Evolutionary conservation across 768 basidiomycete species (phyloP).

Genomic region (Boletus patriciae): DNA sequence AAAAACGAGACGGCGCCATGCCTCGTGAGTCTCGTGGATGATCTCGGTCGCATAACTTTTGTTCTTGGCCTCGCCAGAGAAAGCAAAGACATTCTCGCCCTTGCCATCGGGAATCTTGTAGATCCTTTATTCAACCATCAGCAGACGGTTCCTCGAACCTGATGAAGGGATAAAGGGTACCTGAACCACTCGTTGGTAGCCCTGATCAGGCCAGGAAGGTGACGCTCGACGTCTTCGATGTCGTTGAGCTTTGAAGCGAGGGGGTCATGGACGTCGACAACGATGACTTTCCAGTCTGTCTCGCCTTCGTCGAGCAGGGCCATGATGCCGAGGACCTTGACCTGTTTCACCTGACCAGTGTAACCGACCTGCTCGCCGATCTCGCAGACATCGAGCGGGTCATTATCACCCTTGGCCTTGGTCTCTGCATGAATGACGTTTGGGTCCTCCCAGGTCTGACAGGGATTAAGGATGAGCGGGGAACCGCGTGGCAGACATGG

Average conservation of each 20-base stretch:
- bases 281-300: slow-evolving; percentile 99
- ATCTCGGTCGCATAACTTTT: slow-evolving; percentile 99
- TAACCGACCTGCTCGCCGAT: slow-evolving; percentile 99
- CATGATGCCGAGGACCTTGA: slow-evolving; percentile 99
- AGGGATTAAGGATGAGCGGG: neutral
- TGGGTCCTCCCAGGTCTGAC: slow-evolving; percentile 98
- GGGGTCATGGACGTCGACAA: slow-evolving; percentile 94
- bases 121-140: slow-evolving; percentile 51
- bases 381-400: slow-evolving; percentile 99
- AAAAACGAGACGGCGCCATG: slow-evolving; percentile 90
- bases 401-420: slow-evolving; percentile 98
- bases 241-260: slow-evolving; percentile 97
- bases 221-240: slow-evolving; percentile 97
- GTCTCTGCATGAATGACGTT: slow-evolving; percentile 85
- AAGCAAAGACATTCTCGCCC: slow-evolving; percentile 97
- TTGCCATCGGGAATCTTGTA: slow-evolving; percentile 97
- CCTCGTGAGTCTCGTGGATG: slow-evolving; percentile 97
- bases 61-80: slow-evolving; percentile 99
- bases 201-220: slow-evolving; percentile 93
- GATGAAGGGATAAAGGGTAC: slow-evolving; percentile 37
- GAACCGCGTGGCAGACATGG: neutral
- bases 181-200: slow-evolving; percentile 99
- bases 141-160: neutral
- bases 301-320: slow-evolving; percentile 98
- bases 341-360: slow-evolving; percentile 97